A percentile compares a stretch with the other conserved stretches of the same genome.
Conservation (phyloP, 495 filamentous ascomycete species). For the Penicillium roqueforti region DNA sequence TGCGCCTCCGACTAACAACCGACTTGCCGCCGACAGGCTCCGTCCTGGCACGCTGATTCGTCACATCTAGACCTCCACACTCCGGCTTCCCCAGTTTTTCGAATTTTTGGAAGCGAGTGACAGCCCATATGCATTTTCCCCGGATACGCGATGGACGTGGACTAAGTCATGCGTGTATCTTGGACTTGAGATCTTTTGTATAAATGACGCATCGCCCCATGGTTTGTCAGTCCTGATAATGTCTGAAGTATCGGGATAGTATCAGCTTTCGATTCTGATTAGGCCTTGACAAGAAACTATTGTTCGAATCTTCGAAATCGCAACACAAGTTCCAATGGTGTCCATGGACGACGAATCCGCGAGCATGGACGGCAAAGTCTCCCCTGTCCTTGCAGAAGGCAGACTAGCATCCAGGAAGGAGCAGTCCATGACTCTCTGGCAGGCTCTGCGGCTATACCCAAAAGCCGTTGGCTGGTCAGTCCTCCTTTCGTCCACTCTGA, state of each 20-base stretch:
- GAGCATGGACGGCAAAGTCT: neutral
- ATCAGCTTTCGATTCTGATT: neutral
- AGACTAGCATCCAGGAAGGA: conserved; percentile 18
- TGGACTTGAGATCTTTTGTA: neutral
- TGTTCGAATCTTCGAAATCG: neutral
- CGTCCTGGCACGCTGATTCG: conserved; percentile 1
- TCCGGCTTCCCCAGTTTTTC: conserved; percentile 8
- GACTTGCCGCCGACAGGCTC: conserved; percentile 6
- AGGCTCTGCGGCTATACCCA: conserved; percentile 39
- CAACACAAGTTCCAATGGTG: neutral
- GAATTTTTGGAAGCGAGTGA: conserved; percentile 5
- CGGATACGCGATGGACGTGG: conserved; percentile 6
- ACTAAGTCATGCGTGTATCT: neutral
- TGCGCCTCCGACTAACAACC: conserved; percentile 9
- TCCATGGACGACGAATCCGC: neutral
- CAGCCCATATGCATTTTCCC: conserved; percentile 6
- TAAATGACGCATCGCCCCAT: neutral
- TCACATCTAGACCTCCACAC: neutral
- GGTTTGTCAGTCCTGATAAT: neutral
- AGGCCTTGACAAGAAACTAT: neutral
- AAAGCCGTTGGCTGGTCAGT: conserved; percentile 47
- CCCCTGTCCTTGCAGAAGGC: conserved; percentile 4
- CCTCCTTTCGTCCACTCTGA: conserved; percentile 39
- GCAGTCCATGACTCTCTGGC: conserved; percentile 25
- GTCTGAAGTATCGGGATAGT: neutral